Base-by-base conservation (phyloP, 2,329 filamentous ascomycete genomes). In the Amylocarpus encephaloides region DNA sequence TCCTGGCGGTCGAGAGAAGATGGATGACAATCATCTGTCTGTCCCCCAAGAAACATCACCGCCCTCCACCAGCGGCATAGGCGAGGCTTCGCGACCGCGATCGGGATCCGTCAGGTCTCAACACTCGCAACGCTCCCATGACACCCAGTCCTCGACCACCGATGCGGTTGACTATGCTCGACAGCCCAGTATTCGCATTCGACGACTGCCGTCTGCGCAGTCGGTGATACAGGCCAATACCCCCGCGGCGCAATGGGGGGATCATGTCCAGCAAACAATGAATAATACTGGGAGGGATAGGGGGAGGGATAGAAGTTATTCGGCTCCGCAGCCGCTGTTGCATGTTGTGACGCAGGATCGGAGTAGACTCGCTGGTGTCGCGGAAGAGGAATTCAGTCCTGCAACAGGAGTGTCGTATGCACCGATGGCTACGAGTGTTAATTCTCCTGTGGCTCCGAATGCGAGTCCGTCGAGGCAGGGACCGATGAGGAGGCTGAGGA, bases 261-360 rank as follows among this genome's bases (percentile, higher is more conserved):
- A 10, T 22, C 10, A 7, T 29, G 41, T 46, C 12, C 40, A 9
- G 33, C 36, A 50, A 22, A 33, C 15, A n/a, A 26, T 15, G n/a
- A 29, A 18, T 12, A 26, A 29, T 9, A 11, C 40, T 18, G 35
- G 52, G 33, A 54, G 58, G 43, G 57, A 49, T 46, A 44, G 59
- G 26, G 35, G 52, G 33, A 54, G 58, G 43, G 57, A 49, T 46
- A 44, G 59, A 13, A 60, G 57, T 46, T 36, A 16, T 26, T 59
- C 57, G 6, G 59, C 55, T 13, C 59, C 55, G 10, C 55, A 54
- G 43, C 42, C 44, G 7, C 36, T 16, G 9, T 26, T 16, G 19
- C 12, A 44, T 42, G 13, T 52, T 10, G 19, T 18, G 10, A 34
- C 22, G 11, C 35, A 40, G 13, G 22, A 29, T 15, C 38, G 41